Conservation (phyloP, 192 early-diverging fungal species). For the Coemansia sp. region DNA sequence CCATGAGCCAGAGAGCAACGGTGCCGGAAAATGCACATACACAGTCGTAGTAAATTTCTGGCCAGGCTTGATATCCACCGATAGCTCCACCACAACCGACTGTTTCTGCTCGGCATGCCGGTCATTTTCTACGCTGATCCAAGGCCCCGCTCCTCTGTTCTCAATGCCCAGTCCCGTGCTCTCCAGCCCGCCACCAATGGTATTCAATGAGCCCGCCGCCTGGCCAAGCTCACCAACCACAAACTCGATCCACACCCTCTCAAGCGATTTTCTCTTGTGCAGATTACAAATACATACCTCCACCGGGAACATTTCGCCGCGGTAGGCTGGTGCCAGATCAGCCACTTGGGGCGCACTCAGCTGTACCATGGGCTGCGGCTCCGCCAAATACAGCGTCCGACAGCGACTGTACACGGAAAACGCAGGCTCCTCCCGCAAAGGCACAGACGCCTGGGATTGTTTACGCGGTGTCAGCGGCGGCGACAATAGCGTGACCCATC, state of each 20-base stretch:
- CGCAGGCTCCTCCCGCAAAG: slow-evolving; percentile 10
- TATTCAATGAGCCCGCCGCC: slow-evolving; percentile 7
- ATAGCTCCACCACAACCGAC: neutral
- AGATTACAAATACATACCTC: slow-evolving; percentile 21
- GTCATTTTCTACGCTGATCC: neutral
- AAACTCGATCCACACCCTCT: slow-evolving; percentile 11
- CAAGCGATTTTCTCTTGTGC: slow-evolving; percentile 9
- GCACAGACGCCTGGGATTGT: neutral
- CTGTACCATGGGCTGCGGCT: slow-evolving; percentile 5
- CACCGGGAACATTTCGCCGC: slow-evolving; percentile 41
- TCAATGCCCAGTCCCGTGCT: neutral
- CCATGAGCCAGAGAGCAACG: slow-evolving; percentile 6
- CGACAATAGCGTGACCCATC: slow-evolving; percentile 28
- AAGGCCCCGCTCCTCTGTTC: neutral
- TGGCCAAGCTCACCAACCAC: neutral
- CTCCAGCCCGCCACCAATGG: neutral
- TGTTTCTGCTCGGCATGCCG: neutral
- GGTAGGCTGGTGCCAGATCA: slow-evolving; percentile 26
- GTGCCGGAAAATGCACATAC: slow-evolving; percentile 25
- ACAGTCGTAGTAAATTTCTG: slow-evolving; percentile 16
- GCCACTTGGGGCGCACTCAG: slow-evolving; percentile 20
- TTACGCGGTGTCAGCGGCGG: slow-evolving; percentile 13
- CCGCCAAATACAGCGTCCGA: slow-evolving; percentile 21
- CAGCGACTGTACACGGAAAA: slow-evolving; percentile 47
- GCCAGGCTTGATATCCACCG: slow-evolving; percentile 5